Evolutionary conservation across 2,329 filamentous ascomycete species (phyloP).

Genomic region (Drechslera avenae): DNA sequence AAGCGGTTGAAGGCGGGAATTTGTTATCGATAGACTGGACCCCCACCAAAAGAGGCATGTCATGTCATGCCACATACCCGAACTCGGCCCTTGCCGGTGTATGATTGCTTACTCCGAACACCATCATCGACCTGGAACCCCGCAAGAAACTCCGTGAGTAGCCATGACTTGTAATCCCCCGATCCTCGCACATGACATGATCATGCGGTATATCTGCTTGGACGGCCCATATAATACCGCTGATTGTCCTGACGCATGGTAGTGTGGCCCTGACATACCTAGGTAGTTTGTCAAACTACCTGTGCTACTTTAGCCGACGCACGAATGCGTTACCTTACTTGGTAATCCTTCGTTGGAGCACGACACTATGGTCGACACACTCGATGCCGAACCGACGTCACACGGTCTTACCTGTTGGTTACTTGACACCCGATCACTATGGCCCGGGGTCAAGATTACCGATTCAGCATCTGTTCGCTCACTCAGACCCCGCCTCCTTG

Average conservation of each 20-base stretch:
- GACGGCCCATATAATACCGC: background rate
- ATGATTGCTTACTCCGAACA: constrained; percentile 7
- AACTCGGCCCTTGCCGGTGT: constrained; percentile 2
- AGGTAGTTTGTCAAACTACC: background rate
- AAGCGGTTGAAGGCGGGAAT: constrained; percentile 10
- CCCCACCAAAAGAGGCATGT: constrained; percentile 9
- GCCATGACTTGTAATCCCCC: constrained; percentile 6
- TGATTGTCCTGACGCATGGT: background rate
- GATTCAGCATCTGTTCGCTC: constrained; percentile 22
- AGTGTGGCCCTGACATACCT: background rate
- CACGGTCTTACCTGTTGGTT: constrained; percentile 54
- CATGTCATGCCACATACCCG: constrained; percentile 2
- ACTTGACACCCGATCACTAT: constrained; percentile 55
- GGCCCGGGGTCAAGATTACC: constrained; percentile 53
- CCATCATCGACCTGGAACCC: constrained; percentile 12
- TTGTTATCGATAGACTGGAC: constrained; percentile 23
- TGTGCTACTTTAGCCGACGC: constrained; percentile 2
- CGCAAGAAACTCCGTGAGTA: constrained; percentile 4
- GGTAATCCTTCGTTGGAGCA: background rate
- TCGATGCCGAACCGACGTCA: constrained; percentile 13
- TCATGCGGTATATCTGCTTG: background rate
- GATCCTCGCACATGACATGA: constrained; percentile 2
- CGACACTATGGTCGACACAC: constrained; percentile 17
- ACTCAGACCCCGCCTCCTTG: background rate
- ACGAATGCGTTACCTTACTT: background rate